phyloP scores from a whole-genome alignment of 495 filamentous ascomycete species.

The Penicillium argentinense region DNA sequence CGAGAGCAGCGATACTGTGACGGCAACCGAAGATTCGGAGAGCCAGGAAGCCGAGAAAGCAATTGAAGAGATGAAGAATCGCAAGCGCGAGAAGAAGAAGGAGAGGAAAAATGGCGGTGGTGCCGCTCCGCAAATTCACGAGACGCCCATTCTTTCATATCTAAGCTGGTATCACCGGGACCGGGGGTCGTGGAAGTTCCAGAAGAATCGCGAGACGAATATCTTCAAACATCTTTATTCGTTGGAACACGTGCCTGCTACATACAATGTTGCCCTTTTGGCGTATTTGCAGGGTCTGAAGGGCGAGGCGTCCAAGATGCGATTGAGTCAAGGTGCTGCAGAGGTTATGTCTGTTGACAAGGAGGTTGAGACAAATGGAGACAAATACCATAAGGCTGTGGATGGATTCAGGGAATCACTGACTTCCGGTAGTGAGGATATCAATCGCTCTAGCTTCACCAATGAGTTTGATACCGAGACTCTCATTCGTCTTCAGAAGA shows the following conservation, averaged over 20 bases:
- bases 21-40: constrained; percentile 10
- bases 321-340: constrained; percentile 61
- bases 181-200: constrained; percentile 81
- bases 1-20: constrained; percentile 14
- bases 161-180: constrained; percentile 67
- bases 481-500: constrained; percentile 38
- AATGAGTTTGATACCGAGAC: constrained; percentile 43
- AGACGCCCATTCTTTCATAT: constrained; percentile 69
- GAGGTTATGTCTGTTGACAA: constrained; percentile 50
- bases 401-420: constrained; percentile 38
- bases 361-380: constrained; percentile 33
- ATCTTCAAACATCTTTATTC: constrained; percentile 81
- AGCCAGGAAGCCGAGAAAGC: constrained; percentile 17
- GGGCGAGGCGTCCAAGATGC: constrained; percentile 58
- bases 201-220: constrained; percentile 81
- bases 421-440: constrained; percentile 27
- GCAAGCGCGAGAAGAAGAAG: constrained; percentile 39
- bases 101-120: constrained; percentile 17
- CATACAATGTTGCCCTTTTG: constrained; percentile 62
- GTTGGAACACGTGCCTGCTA: constrained; percentile 60
- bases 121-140: constrained; percentile 19
- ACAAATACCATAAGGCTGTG: constrained; percentile 60
- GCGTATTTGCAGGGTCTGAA: constrained; percentile 71
- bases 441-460: constrained; percentile 29
- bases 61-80: constrained; percentile 28